phyloP scores from a whole-genome alignment of 2,329 filamentous ascomycete species.

The Monosporascus sp. region DNA sequence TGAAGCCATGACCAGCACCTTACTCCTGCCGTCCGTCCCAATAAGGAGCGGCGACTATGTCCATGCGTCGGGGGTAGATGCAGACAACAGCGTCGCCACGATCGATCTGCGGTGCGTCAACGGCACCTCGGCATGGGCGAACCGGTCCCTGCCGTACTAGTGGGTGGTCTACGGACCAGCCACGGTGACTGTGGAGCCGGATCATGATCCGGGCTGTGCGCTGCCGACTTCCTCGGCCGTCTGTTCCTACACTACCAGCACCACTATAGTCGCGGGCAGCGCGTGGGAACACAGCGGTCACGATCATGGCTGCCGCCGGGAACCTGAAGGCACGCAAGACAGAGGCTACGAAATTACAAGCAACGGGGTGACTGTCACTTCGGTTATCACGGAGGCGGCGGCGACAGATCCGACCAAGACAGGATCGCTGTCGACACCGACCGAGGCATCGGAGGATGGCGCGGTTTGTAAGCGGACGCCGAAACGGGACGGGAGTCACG shows the following conservation, averaged over 20 bases:
- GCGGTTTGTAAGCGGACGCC: too few species aligned
- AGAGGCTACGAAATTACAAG: constrained; percentile 41
- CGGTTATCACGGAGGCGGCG: too few species aligned
- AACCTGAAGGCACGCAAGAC: background rate
- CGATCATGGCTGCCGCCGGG: background rate
- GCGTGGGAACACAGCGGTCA: background rate
- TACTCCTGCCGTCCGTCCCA: background rate
- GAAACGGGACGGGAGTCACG: too few species aligned
- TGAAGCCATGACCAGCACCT: background rate
- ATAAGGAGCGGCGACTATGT: background rate
- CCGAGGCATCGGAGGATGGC: too few species aligned
- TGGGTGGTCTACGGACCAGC: background rate
- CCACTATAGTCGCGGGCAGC: background rate
- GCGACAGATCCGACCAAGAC: too few species aligned
- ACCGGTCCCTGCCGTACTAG: background rate
- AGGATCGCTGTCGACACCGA: too few species aligned
- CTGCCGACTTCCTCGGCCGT: background rate
- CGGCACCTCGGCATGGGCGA: background rate
- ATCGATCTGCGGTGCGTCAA: background rate
- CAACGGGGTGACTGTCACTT: too few species aligned
- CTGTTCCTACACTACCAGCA: background rate
- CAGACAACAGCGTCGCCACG: background rate
- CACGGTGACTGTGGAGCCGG: background rate
- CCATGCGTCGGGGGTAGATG: background rate
- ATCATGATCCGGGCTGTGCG: background rate